Conservation (phyloP, 2,329 filamentous ascomycete species). For the Cadophora sp. region DNA sequence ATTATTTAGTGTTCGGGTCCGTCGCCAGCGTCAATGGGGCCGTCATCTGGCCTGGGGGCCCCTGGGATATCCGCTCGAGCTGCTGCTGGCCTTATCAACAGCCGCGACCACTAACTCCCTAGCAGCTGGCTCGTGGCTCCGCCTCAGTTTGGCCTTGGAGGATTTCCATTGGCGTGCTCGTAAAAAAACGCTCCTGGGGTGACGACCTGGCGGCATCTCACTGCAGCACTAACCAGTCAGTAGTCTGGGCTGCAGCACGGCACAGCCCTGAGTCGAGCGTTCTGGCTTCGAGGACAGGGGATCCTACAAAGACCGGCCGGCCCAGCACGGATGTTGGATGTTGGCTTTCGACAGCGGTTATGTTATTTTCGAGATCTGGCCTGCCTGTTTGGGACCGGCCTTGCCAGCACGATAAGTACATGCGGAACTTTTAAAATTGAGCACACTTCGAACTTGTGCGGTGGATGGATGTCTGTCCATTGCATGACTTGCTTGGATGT, state of each 20-base stretch:
- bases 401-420: not conserved
- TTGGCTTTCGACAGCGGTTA: not conserved
- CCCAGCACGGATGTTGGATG: not conserved
- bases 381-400: slow-evolving; percentile 11
- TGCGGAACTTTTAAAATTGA: not conserved
- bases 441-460: not conserved
- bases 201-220: slow-evolving; percentile 3
- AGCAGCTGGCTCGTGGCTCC: slow-evolving; percentile 5
- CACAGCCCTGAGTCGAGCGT: slow-evolving; percentile 14
- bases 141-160: slow-evolving; percentile 3
- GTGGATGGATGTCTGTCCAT: not conserved
- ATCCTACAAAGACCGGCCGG: not conserved
- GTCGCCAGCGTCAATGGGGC: not conserved
- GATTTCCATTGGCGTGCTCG: slow-evolving; percentile 16
- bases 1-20: slow-evolving; percentile 2
- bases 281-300: not conserved
- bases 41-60: slow-evolving; percentile 5
- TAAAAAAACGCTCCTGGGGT: slow-evolving; percentile 9
- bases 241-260: slow-evolving; percentile 8
- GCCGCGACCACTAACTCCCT: slow-evolving; percentile 3
- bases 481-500: not conserved
- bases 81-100: slow-evolving; percentile 18
- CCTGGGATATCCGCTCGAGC: not conserved
- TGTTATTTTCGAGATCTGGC: slow-evolving; percentile 1
- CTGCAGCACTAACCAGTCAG: slow-evolving; percentile 10